Evolutionary conservation across 148 eudicot species (phyloP), one percentile per base, ranked within the genome.

Genomic region (Vaccinium darrowii): DNA sequence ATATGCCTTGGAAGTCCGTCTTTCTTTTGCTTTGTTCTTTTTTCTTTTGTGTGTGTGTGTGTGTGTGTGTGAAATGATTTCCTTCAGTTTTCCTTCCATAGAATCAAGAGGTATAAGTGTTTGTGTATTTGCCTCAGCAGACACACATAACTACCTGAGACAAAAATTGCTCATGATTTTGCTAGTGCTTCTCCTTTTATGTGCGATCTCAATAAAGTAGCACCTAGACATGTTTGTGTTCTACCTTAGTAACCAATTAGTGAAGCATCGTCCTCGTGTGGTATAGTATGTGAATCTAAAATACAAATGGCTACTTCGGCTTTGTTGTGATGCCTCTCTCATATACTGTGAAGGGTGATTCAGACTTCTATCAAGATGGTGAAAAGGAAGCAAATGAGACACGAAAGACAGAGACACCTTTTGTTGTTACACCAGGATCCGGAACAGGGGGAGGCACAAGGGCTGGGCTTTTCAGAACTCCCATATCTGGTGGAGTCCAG

Each of bases 401-500:
- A 33, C 54, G 78, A 82, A 72, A 87, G 62, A 49, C 72, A 57
- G 81, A 82, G 19, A 83, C 79, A 21, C 78, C 87, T 72, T 67
- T 43, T 57, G 72, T 11, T 9, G 72, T 78, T 13, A 18, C 86
- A 65, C 77, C 65, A n/a, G 86, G 84, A 65, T 49, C 67, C 27
- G 88, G 87, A 60, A 74, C 83, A 15, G 83, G 87, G 58, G 87
- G 88, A 43, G 86, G 85, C 85, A 76, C 90, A 15, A 92, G 98
- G 84, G 93, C 99, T 88, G 99, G 99, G 57, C 91, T 97, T 54
- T 97, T 97, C 86, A 91, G 99, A 85, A 95, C 99, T 50, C 99
- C 99, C 15, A 95, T 97, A 86, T 97, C 99, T 27, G 99, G 99
- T 15, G 99, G 99, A 75, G 99, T 97, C 67, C 99, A 97, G 86